Evolutionary conservation across 805 yeast species (phyloP), one percentile per base, ranked within the genome.

Genomic region (Zygosaccharomyces kombuchaensis): DNA sequence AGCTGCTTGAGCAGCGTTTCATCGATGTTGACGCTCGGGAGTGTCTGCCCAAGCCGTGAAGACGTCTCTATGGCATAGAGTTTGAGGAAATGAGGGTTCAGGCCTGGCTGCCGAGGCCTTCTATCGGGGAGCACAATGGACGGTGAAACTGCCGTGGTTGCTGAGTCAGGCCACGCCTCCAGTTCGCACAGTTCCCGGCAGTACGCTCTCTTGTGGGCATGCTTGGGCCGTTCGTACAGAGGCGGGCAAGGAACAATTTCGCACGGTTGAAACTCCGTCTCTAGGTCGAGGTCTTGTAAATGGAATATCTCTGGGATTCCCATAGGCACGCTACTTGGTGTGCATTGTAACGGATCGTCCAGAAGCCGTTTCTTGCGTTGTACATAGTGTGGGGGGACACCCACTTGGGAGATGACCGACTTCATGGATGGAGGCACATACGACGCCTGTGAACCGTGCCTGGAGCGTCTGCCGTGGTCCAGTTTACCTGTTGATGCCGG

Each of bases 11-110:
- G 51, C 10, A 63, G 49, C 9, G 46, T 44, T 31, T 64, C 66
- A 44, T 64, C 67, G 19, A 64, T 58, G 43, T 56, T 53, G 12
- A 64, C 50, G 29, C 62, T 60, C 2, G 68, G 67, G 10, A 64
- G 39, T 9, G 51, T 27, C n/a, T 54, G 55, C 30, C 50, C 55
- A n/a, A 31, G 31, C 30, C 55, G 59, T 30, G 57, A 50, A 8
- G 53, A 34, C 32, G 57, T 59, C 38, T 62, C 66, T 10, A 62
- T 43, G 1, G 68, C 62, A 43, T 59, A 57, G 6, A 64, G 48
- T 47, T 54, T 55, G 36, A 62, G 51, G 40, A 64, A 63, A 40
- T 61, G 59, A 1, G 63, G 58, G 26, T 59, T 60, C 40, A 56
- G 35, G 14, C 57, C 48, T 17, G 53, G 51, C 41, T 61, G 64